Evolutionary conservation across 2,329 filamentous ascomycete genomes (phyloP), one percentile per base, ranked within the genome.

Genomic region (Cryphonectria parasitica): DNA sequence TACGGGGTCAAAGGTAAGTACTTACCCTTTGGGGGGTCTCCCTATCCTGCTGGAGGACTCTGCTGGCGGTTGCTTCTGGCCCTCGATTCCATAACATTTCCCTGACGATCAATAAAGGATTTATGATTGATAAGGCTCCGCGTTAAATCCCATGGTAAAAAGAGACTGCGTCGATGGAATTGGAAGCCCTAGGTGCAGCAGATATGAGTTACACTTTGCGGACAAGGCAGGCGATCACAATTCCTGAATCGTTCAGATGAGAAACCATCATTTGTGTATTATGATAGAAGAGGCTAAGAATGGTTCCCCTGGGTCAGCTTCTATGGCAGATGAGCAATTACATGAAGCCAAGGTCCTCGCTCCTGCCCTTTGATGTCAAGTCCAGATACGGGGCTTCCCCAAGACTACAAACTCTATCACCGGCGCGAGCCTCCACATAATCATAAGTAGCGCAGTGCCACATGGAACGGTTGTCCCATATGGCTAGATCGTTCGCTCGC

Each of bases 381-480:
- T 84, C 82, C 31, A 83, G 76, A 70, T 83, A 84, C 0, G 83
- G 83, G 11, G 80, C 80, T 75, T 84, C 83, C 19, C 83, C 83
- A 54, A 84, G 71, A 39, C 80, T 82, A 52, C 78, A 80, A 0
- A 83, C 82, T 0, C 83, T 77, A 69, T 84, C 80, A 4, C 83
- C 83, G n/a, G 78, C 78, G 3, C 83, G 76, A 1, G 81, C 80
- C 8, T 80, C 82, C 3, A 75, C 81, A 17, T 91, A 91, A 74
- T 92, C 90, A 73, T 87, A 90, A 0, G 88, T 91, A 0, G 88
- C 89, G 52, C 85, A 83, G 72, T 85, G 83, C 74, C 80, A 83
- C 15, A 81, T 85, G 41, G 79, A 83, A 66, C 84, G 79, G 75
- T 92, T 92, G 76, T 92, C 90, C 90, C 90, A 92, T 73, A 92